These are phyloP conservation scores for Penstemon barbatus DNA, from an alignment of 257 asterid genomes.

Conservation along the genomic window DNA sequence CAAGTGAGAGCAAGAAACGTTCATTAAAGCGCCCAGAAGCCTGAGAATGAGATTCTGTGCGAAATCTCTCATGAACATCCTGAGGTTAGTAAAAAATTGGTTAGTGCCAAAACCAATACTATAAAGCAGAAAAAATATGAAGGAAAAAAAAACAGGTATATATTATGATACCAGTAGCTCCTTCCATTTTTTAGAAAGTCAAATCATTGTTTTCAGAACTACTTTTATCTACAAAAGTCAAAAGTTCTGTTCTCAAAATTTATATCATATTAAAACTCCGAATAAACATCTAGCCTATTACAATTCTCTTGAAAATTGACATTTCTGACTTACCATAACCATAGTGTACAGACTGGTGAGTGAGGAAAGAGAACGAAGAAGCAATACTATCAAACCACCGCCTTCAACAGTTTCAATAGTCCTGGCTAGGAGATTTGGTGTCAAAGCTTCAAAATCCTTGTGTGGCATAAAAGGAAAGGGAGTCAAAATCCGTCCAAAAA, in stretches of 20 bases:
- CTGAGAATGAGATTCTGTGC: constrained; percentile 88
- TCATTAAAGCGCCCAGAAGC: constrained; percentile 89
- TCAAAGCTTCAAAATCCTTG: constrained; percentile 94
- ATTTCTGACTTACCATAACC: constrained; percentile 71
- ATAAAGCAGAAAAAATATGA: background rate
- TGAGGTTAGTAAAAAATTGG: constrained; percentile 42
- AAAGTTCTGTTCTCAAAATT: constrained; percentile 15
- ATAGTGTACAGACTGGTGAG: constrained; percentile 85
- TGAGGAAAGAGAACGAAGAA: constrained; percentile 85
- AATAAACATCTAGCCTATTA: constrained; percentile 6
- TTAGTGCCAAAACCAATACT: constrained; percentile 17
- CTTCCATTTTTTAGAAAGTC: background rate
- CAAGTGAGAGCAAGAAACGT: constrained; percentile 90
- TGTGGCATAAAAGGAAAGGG: constrained; percentile 13
- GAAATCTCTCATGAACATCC: constrained; percentile 97
- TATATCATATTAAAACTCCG: too few relatives aligned
- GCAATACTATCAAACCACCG: constrained; percentile 88
- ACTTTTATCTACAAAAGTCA: constrained; percentile 2
- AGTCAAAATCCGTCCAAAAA: constrained; percentile 2
- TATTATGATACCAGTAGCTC: constrained; percentile 2
- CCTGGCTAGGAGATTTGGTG: constrained; percentile 98
- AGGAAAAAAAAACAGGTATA: background rate
- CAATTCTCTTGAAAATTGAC: constrained; percentile 14
- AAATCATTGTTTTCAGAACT: background rate
- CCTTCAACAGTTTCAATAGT: constrained; percentile 99